Evolutionary conservation across 495 filamentous ascomycete species (phyloP), one percentile per base, ranked within the genome.

Genomic region (Trichoderma erinaceum): DNA sequence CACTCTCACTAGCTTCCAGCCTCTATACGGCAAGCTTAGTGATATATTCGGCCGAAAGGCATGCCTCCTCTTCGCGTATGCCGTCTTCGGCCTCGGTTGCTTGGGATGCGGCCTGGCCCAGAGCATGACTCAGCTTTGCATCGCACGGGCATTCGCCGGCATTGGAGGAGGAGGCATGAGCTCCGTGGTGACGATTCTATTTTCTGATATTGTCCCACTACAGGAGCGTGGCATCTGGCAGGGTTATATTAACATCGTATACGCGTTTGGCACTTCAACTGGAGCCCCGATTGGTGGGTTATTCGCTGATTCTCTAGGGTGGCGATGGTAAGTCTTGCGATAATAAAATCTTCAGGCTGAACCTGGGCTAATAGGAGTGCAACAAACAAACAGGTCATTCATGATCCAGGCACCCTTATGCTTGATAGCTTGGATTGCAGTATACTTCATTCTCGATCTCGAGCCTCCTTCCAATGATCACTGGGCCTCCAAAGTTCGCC

Each of bases 121-220:
- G 50, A 83, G 87, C 74, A 91, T 96, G 75, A 77, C 80, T 56
- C 78, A 93, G 71, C 76, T 96, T 27, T 90, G 93, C 73, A 85
- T 84, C 66, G 88, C 90, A 35, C 77, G 85, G 64, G 85, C 85
- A n/a, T 68, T 82, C 23, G 75, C 77, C 12, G 91, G 92, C 6
- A 86, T 93, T 69, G 92, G 92, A 13, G 92, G 91, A 25, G 92
- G 90, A 32, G 92, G 92, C 25, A 94, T 96, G 91, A 92, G 88
- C 4, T 89, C 89, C 5, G 86, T 95, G 64, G 90, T 90, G 56
- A 86, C 79, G 67, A 94, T 97, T 65, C 76, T 97, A 41, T 76
- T 96, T 68, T 90, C 86, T 65, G 92, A 97, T 74, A 82, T 93
- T 21, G 83, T 96, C 4, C 82, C 90, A 11, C 79, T 96, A 65